Evolutionary conservation across 2,329 filamentous ascomycete species (phyloP).

Genomic region (Tolypocladium paradoxum): DNA sequence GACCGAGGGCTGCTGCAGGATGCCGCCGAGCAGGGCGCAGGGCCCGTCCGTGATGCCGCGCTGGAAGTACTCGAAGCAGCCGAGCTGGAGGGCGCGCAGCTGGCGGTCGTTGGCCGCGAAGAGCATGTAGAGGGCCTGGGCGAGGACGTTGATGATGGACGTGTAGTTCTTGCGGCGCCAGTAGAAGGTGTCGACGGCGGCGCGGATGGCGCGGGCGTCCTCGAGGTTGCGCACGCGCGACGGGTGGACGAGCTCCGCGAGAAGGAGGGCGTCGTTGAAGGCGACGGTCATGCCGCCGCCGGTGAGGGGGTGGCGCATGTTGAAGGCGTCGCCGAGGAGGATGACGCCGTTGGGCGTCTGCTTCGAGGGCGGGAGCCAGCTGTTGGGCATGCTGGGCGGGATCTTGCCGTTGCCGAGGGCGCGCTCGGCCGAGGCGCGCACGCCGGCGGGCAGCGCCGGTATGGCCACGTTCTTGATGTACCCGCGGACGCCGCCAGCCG

Average conservation of each 20-base stretch:
- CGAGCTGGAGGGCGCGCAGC: conserved; percentile 70
- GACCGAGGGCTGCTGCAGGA: conserved; percentile 65
- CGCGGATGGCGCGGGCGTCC: conserved; percentile 53
- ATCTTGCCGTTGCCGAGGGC: conserved; percentile 72
- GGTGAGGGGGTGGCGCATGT: conserved; percentile 98
- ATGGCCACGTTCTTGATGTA: conserved; percentile 75
- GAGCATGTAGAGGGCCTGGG: conserved; percentile 81
- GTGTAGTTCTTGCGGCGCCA: conserved; percentile 76
- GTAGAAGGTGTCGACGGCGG: conserved; percentile 68
- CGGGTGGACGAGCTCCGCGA: conserved; percentile 65
- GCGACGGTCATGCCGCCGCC: conserved; percentile 98
- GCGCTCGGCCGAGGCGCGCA: conserved; percentile 62
- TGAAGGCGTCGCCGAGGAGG: conserved; percentile 86
- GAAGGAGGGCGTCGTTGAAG: conserved; percentile 78
- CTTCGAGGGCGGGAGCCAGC: conserved; percentile 68
- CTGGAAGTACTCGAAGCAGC: conserved; percentile 90
- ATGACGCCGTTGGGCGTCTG: conserved; percentile 55
- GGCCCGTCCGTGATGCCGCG: conserved; percentile 67
- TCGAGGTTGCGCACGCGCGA: conserved; percentile 56
- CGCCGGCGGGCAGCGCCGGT: conserved; percentile 59
- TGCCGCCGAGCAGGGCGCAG: conserved; percentile 68
- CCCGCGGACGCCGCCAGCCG: conserved; percentile 71
- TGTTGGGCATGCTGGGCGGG: conserved; percentile 84
- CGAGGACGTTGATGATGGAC: conserved; percentile 93
- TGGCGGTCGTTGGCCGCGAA: conserved; percentile 78